Evolutionary conservation across 2,329 filamentous ascomycete genomes (phyloP).

Genomic region (Diaporthe sp.): DNA sequence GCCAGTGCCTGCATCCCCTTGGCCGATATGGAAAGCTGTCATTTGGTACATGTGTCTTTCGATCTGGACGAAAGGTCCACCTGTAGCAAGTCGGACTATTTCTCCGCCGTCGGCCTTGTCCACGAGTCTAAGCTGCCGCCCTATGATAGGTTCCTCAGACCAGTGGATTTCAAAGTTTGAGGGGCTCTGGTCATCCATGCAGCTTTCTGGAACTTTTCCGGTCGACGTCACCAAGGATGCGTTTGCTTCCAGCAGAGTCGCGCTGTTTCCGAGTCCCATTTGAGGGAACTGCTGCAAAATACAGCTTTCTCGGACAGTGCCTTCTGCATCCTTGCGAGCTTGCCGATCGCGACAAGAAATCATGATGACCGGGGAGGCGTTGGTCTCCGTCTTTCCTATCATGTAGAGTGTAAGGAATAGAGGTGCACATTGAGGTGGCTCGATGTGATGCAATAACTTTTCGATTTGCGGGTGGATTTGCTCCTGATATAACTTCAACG

Average conservation of each 20-base stretch:
- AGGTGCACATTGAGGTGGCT: not conserved
- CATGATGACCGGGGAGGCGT: not conserved
- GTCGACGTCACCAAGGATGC: not conserved
- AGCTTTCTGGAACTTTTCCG: not conserved
- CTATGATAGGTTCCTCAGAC: not conserved
- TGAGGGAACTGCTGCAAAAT: not conserved
- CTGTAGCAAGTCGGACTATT: not conserved
- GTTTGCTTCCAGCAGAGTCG: not conserved
- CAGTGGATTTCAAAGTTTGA: not conserved
- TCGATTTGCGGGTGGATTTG: not conserved
- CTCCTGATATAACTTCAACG: not conserved
- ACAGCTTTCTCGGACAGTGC: not conserved
- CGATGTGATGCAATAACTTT: not conserved
- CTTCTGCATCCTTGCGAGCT: not conserved
- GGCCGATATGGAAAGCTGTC: not conserved
- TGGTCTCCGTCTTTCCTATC: not conserved
- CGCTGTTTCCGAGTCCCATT: not conserved
- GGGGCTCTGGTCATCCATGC: no score
- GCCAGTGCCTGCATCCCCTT: no score
- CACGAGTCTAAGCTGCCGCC: not conserved
- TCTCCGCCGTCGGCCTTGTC: not conserved
- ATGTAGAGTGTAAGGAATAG: not conserved
- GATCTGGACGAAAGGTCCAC: not conserved
- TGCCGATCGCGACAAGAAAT: not conserved
- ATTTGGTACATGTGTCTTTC: not conserved